Evolutionary conservation across 441 rosid genomes (phyloP).

Genomic region (Jatropha podagrica): DNA sequence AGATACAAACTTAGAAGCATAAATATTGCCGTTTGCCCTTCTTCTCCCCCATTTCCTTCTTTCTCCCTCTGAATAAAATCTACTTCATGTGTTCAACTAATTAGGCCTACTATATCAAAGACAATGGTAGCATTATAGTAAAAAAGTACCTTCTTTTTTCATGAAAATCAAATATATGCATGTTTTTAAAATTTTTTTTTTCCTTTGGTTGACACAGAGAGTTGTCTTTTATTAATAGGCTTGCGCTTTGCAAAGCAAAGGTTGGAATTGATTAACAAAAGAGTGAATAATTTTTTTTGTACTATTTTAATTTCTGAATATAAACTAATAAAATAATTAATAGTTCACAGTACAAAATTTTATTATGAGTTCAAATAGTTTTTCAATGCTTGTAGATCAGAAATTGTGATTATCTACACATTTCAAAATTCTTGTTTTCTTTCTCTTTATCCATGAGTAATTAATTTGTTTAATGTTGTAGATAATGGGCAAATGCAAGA

Average conservation of each 20-base stretch:
- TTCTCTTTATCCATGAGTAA: conserved; percentile 3
- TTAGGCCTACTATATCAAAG: background rate
- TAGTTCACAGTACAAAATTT: too few relatives aligned
- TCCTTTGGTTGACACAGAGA: background rate
- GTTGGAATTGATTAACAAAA: background rate
- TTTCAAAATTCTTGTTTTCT: background rate
- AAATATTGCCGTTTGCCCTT: background rate
- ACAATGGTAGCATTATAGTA: background rate
- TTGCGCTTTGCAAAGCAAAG: conserved; percentile 2
- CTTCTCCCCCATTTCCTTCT: background rate
- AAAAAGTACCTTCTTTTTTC: background rate
- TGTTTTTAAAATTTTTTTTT: background rate
- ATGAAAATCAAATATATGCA: background rate
- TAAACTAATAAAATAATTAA: background rate
- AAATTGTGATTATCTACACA: background rate
- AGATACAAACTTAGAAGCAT: background rate
- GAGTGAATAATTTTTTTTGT: background rate
- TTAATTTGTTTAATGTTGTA: conserved; percentile 47
- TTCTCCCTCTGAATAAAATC: background rate
- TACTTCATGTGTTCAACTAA: background rate
- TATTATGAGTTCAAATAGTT: background rate
- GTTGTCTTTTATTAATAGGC: background rate
- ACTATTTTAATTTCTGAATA: background rate
- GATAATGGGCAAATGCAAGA: conserved; percentile 73
- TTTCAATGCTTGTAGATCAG: background rate